Percentiles rank a stretch among this genome's conserved stretches.
Conservation (phyloP, 345 rosid genomes). For the Ricinus communis region DNA sequence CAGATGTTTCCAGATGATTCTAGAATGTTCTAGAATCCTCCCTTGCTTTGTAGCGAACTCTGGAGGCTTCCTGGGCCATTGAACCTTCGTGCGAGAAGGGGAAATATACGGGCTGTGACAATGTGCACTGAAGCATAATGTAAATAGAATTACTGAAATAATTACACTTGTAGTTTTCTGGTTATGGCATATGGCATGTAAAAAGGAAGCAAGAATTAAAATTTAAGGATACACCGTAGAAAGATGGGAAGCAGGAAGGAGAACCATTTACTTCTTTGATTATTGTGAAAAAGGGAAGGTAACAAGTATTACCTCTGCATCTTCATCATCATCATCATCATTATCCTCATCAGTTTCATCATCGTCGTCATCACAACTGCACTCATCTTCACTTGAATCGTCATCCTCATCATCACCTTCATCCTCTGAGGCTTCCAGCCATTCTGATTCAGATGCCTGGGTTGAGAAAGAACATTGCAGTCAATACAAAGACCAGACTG, state of each 20-base stretch:
- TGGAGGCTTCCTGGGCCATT: too few species aligned
- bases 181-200: not conserved
- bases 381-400: slow-evolving; percentile 53
- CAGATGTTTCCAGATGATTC: too few species aligned
- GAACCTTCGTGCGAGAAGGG: too few species aligned
- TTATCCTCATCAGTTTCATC: slow-evolving; percentile 54
- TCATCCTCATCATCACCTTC: slow-evolving; percentile 81
- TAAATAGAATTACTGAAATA: not conserved
- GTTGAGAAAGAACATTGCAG: slow-evolving; percentile 11
- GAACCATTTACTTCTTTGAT: not conserved
- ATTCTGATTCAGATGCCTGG: slow-evolving; percentile 88
- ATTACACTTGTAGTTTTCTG: not conserved
- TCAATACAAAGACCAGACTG: slow-evolving; percentile 7
- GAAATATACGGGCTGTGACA: too few species aligned
- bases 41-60: too few species aligned
- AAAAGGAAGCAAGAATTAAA: not conserved
- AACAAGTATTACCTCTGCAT: slow-evolving; percentile 40
- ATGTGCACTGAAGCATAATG: too few species aligned
- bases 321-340: slow-evolving; percentile 49
- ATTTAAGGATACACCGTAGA: not conserved
- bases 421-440: slow-evolving; percentile 84
- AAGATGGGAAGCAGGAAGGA: not conserved
- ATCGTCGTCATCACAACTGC: slow-evolving; percentile 46
- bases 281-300: slow-evolving; percentile 18
- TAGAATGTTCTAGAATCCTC: too few species aligned